Evolutionary conservation across 2,329 filamentous ascomycete genomes (phyloP).

Genomic region (Stachybotrys echinatus): DNA sequence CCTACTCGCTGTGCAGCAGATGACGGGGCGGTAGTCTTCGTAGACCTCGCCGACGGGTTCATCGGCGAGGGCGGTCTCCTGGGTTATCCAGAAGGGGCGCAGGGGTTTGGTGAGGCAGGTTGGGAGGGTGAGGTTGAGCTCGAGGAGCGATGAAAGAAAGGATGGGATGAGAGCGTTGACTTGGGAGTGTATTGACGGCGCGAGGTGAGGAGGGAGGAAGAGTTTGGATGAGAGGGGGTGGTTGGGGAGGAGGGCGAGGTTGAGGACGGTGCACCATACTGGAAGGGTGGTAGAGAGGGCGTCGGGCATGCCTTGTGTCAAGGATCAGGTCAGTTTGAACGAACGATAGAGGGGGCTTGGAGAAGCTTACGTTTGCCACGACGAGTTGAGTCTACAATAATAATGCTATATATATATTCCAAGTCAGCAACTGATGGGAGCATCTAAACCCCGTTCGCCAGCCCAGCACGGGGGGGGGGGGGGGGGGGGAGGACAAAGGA

Average conservation of each 20-base stretch:
- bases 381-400: constrained; percentile 90
- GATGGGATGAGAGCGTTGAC: constrained; percentile 57
- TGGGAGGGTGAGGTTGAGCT: constrained; percentile 55
- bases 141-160: constrained; percentile 46
- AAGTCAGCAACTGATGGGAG: background rate
- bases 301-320: constrained; percentile 71
- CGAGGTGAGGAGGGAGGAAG: constrained; percentile 65
- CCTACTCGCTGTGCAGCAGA: constrained; percentile 82
- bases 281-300: constrained; percentile 90
- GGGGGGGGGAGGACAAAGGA: too few relatives aligned
- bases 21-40: constrained; percentile 61
- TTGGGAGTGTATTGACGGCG: constrained; percentile 70
- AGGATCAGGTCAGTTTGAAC: constrained; percentile 2
- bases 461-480: too few relatives aligned
- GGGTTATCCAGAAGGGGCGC: constrained; percentile 74
- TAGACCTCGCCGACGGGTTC: constrained; percentile 32
- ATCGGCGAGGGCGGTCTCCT: constrained; percentile 48
- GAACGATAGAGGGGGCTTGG: background rate
- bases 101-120: constrained; percentile 64
- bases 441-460: background rate
- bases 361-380: constrained; percentile 77
- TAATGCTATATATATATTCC: constrained; percentile 45
- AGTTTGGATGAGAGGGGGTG: constrained; percentile 44
- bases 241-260: constrained; percentile 68
- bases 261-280: constrained; percentile 88